Evolutionary conservation across 306 rosid species (phyloP), one percentile per base, ranked within the genome.

Genomic region (Fragaria nilgerrensis): DNA sequence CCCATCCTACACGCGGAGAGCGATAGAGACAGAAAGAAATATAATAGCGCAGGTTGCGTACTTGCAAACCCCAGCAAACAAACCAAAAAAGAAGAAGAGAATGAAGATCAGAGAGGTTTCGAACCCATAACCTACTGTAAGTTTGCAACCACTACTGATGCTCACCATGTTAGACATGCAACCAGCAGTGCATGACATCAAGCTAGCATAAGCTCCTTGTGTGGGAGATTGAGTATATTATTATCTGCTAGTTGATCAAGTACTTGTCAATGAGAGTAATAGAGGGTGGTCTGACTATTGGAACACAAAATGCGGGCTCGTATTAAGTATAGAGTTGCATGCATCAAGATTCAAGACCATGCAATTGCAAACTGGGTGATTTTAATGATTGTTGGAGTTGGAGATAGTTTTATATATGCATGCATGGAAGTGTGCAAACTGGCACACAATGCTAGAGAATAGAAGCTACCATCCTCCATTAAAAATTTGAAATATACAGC

Each of bases 391-490:
- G 27, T 66, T 66, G 47, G 70, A 36, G 44, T 64, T 64, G 48
- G 70, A 65, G 70, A 14, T 7, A 17, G 45, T 65, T 27, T 13
- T 63, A 59, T 59, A 25, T 44, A 4, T 44, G 12, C 48, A 44
- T 44, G 14, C 48, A 32, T 65, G 70, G 70, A 20, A 65, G 70
- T 65, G 70, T 17, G 47, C 45, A 65, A 65, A 65, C 27, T 36
- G 70, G 70, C 70, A 65, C 70, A 65, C 4, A 9, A 34, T 65
- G 47, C 70, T 65, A 65, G 70, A 65, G 70, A 65, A 65, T 36
- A 65, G 70, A 65, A 65, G 70, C 45, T 65, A 34, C 70, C 70
- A 65, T 65, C 70, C 70, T 65, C 70, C 70, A 65, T 37, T 55
- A 9, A 55, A 32, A 61, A 73, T 2, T 36, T 55, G 8, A 19